Evolutionary conservation across 352 stramenopile genomes (phyloP).

Genomic region (Phytophthora agathidicida): DNA sequence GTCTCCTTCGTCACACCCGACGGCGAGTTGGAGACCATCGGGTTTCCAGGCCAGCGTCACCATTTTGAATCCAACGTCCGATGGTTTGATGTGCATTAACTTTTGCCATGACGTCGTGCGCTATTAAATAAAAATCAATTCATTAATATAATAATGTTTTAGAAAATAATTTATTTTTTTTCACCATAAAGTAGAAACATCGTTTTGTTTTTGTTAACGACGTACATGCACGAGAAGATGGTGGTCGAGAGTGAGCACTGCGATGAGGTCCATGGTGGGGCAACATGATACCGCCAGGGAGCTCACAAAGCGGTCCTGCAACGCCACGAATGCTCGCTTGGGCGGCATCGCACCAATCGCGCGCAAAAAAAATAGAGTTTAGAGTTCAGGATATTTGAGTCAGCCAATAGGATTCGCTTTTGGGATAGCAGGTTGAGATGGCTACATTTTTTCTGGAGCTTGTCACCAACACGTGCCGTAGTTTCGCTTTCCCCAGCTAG

Average conservation of each 20-base stretch:
- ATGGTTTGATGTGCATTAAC: slow-evolving; percentile 69
- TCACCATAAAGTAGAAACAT: no score
- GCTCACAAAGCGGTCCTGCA: slow-evolving; percentile 76
- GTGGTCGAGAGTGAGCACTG: slow-evolving; percentile 67
- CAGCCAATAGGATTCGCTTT: neutral
- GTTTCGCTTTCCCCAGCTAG: no score
- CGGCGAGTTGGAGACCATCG: slow-evolving; percentile 64
- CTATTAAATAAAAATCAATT: slow-evolving; percentile 36
- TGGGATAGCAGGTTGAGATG: no score
- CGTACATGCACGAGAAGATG: slow-evolving; percentile 78
- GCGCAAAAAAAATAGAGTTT: no score
- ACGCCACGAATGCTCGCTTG: slow-evolving; percentile 57
- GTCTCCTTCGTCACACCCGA: slow-evolving; percentile 73
- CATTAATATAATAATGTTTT: neutral
- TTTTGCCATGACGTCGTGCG: slow-evolving; percentile 81
- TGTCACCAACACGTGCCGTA: no score
- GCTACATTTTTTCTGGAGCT: no score
- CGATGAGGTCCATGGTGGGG: slow-evolving; percentile 82
- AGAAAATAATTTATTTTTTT: no score
- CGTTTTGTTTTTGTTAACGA: slow-evolving; percentile 2
- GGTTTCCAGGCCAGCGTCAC: slow-evolving; percentile 65
- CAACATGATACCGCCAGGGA: slow-evolving; percentile 60
- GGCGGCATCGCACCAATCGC: no score
- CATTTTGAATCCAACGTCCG: slow-evolving; percentile 63
- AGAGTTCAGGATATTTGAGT: neutral